Conservation (phyloP, 192 early-diverging fungal species). For the Geranomyces michiganensis region DNA sequence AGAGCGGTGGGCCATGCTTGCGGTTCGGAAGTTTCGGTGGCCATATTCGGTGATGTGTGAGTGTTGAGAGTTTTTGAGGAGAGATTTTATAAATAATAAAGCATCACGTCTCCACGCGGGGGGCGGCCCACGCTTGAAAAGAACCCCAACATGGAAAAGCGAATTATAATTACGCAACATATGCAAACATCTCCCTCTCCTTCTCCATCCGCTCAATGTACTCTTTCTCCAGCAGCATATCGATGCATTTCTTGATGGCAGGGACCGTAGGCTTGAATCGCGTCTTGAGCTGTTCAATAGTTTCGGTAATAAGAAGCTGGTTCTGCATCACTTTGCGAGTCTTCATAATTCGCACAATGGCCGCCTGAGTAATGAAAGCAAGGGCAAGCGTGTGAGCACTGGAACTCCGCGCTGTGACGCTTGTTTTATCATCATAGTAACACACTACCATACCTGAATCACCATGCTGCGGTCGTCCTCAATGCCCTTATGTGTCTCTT, state of each 20-base stretch:
- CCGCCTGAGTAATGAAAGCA: conserved; percentile 63
- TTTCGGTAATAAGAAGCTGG: conserved; percentile 82
- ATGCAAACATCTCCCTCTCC: conserved; percentile 71
- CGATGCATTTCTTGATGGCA: conserved; percentile 97
- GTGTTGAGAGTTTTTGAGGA: too few relatives aligned
- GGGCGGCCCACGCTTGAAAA: too few relatives aligned
- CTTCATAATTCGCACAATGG: conserved; percentile 99
- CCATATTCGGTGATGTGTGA: too few relatives aligned
- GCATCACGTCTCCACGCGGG: too few relatives aligned
- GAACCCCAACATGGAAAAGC: too few relatives aligned
- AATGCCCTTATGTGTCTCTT: conserved; percentile 90
- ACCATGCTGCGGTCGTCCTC: conserved; percentile 88
- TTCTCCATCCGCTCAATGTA: conserved; percentile 88
- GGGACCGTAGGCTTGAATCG: conserved; percentile 88
- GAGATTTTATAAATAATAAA: too few relatives aligned
- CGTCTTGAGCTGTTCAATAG: conserved; percentile 81
- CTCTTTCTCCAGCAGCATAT: conserved; percentile 88
- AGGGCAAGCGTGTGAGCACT: conserved; percentile 12
- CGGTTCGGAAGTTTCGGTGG: too few relatives aligned
- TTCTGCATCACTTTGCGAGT: conserved; percentile 90
- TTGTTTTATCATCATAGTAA: too few relatives aligned
- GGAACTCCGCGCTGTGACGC: background rate
- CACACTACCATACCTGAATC: conserved; percentile 74
- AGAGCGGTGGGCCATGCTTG: background rate
- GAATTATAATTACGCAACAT: conserved; percentile 20